phyloP scores from a whole-genome alignment of 768 basidiomycete species.

The Tylopilus subfusipes region DNA sequence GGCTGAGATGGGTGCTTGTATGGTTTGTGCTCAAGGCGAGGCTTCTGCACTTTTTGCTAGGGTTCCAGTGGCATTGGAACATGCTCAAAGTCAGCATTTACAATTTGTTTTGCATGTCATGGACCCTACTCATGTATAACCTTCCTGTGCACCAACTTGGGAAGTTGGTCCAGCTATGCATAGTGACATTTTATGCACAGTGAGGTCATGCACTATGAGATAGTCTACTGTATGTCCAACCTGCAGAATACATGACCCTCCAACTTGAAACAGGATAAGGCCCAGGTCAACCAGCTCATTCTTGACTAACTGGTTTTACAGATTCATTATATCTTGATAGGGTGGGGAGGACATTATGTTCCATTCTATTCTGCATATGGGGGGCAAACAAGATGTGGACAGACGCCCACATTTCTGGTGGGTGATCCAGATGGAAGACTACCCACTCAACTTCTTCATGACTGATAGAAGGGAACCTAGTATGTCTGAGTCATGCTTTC shows the following conservation, averaged over 20 bases:
- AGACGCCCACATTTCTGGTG: constrained; percentile 55
- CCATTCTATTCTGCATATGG: constrained; percentile 67
- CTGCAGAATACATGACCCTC: constrained; percentile 70
- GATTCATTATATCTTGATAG: constrained; percentile 33
- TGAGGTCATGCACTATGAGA: too few species aligned
- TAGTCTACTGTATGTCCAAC: constrained; percentile 5
- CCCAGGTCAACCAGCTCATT: constrained; percentile 4
- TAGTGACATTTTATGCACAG: too few species aligned
- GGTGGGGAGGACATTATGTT: constrained; percentile 63
- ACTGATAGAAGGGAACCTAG: constrained; percentile 8
- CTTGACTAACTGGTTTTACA: constrained; percentile 2
- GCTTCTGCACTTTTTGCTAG: too few species aligned
- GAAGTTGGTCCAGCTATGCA: too few species aligned
- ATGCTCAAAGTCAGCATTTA: too few species aligned
- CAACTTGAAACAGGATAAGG: constrained; percentile 63
- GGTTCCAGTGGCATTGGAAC: too few species aligned
- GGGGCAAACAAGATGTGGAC: constrained; percentile 44
- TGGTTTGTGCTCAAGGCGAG: too few species aligned
- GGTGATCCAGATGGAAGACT: constrained; percentile 58
- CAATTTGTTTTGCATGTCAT: too few species aligned
- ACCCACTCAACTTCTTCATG: constrained; percentile 44
- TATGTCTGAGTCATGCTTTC: background rate
- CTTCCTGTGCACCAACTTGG: too few species aligned
- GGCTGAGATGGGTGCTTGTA: too few species aligned
- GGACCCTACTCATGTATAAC: too few species aligned